phyloP scores from a whole-genome alignment of 805 yeast genomes.

The baker's yeast (Saccharomyces cerevisiae) region DNA sequence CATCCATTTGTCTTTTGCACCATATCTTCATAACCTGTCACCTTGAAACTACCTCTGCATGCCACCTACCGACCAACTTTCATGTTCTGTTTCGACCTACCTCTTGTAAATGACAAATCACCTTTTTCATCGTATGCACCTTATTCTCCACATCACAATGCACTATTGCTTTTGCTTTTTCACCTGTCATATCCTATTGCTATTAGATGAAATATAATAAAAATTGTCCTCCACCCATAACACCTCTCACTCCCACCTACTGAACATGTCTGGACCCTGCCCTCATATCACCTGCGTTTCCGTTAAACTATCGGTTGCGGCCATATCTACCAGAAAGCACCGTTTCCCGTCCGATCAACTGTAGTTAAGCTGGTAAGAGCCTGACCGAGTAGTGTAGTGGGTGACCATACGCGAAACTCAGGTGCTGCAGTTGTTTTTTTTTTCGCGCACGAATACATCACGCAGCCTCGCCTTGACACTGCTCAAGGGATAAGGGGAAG shows the following conservation, averaged over 20 bases:
- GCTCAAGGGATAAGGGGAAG: too few species aligned
- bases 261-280: background rate
- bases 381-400: conserved; percentile 51
- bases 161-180: background rate
- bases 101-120: background rate
- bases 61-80: background rate
- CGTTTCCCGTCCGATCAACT: conserved; percentile 57
- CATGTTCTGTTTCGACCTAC: background rate
- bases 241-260: background rate
- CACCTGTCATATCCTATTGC: background rate
- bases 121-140: background rate
- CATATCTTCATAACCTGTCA: background rate
- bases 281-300: conserved; percentile 2
- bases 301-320: conserved; percentile 38
- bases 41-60: background rate
- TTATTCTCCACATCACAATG: background rate
- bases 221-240: background rate
- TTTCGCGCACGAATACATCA: too few species aligned
- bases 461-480: too few species aligned
- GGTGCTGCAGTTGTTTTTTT: conserved; percentile 42
- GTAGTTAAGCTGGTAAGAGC: conserved; percentile 52
- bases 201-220: background rate
- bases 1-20: background rate
- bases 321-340: conserved; percentile 53
- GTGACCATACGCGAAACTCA: conserved; percentile 52